Conservation (phyloP, 140 eudicot species). For the Cichorium intybus region DNA sequence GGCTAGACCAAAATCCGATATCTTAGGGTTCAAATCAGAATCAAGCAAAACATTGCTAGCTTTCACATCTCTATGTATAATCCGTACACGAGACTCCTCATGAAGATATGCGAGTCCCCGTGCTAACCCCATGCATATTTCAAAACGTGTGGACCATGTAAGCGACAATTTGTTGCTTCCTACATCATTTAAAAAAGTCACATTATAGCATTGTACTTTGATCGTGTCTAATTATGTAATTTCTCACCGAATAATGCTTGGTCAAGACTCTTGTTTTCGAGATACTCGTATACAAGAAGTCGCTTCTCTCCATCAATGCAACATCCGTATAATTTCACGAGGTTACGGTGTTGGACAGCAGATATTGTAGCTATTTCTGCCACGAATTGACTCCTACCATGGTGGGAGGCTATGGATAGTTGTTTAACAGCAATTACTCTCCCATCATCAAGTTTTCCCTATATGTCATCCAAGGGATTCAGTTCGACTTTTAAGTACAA, state of each 20-base stretch:
- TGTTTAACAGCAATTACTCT: conserved; percentile 70
- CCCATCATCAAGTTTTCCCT: conserved; percentile 69
- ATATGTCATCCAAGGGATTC: not conserved
- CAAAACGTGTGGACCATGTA: conserved; percentile 54
- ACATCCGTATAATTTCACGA: conserved; percentile 65
- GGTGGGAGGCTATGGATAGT: conserved; percentile 57
- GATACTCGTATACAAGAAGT: too few relatives aligned
- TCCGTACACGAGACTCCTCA: conserved; percentile 59
- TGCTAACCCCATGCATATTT: conserved; percentile 69
- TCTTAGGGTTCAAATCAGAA: too few relatives aligned
- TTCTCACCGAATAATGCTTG: too few relatives aligned
- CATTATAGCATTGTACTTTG: not conserved
- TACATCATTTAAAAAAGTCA: conserved; percentile 21
- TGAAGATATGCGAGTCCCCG: conserved; percentile 70
- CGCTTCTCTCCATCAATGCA: conserved; percentile 65
- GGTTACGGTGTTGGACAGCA: conserved; percentile 79
- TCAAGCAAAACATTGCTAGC: too few relatives aligned
- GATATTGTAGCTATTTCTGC: conserved; percentile 89
- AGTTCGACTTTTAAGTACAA: too few relatives aligned
- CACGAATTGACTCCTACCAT: conserved; percentile 70
- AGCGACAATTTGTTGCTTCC: conserved; percentile 45
- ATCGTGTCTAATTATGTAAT: too few relatives aligned
- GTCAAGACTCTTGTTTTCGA: too few relatives aligned
- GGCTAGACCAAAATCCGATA: too few relatives aligned
- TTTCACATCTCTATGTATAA: conserved; percentile 77